A percentile compares a stretch with the other conserved stretches of the same genome.
Conservation (phyloP, 768 basidiomycete species). For the Brasilioporus rufonigricans region DNA sequence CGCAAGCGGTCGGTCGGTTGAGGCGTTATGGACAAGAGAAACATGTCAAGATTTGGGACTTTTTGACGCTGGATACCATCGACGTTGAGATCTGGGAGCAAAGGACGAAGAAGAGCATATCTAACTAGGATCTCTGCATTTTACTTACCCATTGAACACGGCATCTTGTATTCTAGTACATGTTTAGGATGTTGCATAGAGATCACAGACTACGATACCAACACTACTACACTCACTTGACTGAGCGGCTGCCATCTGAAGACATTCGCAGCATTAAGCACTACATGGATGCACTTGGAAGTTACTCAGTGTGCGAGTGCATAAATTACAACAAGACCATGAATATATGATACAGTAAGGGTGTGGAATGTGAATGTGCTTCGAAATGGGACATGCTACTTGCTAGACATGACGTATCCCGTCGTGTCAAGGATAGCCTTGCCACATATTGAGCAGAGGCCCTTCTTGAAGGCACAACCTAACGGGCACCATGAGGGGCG, state of each 20-base stretch:
- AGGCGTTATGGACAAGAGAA: conserved; percentile 82
- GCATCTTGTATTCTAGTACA: conserved; percentile 10
- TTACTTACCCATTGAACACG: conserved; percentile 7
- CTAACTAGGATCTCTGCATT: conserved; percentile 20
- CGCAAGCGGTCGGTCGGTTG: conserved; percentile 81
- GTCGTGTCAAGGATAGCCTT: conserved; percentile 83
- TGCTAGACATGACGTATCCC: conserved; percentile 83
- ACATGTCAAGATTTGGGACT: conserved; percentile 78
- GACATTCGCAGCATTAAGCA: too few relatives aligned
- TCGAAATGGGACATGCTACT: conserved; percentile 37
- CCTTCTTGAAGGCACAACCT: conserved; percentile 90
- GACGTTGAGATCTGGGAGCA: conserved; percentile 81
- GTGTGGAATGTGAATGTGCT: conserved; percentile 16
- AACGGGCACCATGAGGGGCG: conserved; percentile 7
- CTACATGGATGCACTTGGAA: neutral
- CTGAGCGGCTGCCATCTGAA: too few relatives aligned
- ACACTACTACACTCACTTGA: neutral
- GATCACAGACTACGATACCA: neutral
- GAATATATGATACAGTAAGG: conserved; percentile 19
- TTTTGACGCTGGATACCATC: conserved; percentile 84
- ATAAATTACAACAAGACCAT: conserved; percentile 12
- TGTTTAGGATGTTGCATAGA: neutral
- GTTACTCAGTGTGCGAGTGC: neutral
- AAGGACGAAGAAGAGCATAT: conserved; percentile 30
- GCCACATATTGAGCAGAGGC: conserved; percentile 83